Base-by-base conservation (phyloP, 225 moss, liverwort and hornwort species). In the Antitrichia curtipendula region DNA sequence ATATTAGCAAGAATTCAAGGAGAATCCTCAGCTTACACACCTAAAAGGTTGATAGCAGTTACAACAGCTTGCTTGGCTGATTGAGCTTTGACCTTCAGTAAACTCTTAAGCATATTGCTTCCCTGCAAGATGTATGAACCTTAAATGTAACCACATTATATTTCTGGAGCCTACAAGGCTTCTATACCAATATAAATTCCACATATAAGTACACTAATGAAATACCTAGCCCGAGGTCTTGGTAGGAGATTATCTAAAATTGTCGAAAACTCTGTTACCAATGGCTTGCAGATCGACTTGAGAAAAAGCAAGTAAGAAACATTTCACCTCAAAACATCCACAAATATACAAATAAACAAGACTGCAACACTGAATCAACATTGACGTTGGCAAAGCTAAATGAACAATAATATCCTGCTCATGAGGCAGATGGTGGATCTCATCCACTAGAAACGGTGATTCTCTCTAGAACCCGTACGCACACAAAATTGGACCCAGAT, bases 21-120 rank as follows among this genome's bases (percentile, higher is more conserved):
- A 81, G 41, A 43, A 69, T 16, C 43, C 36, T 71, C 54, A 85
- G 72, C 32, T 72, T 81, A 25, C 70, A 71, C 89, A 96, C 97
- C 96, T 82, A 98, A 89, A 65, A 98, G 94, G 68, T 96, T 94
- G 60, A 98, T 96, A 74, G 94, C 95, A 82, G 96, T 95, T 69
- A 98, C 91, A 78, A 98, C 96, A 84, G 97, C 97, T 90, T 98
- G 96, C 90, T 96, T 98, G 36, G 97, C 96, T 85, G 96, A 85
- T 84, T 96, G 91, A 90, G 95, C 88, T 83, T 95, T 95, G 82
- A 98, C 97, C 83, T 93, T 91, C 43, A 98, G 93, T 60, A 98
- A 93, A 86, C 96, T 95, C 77, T 95, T 92, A 20, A 98, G 94
- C 95, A 95, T 92, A 84, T 91, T 95, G 77, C 96, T 96, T 88